Conservation (phyloP, 2,329 filamentous ascomycete species). For the Geosmithia morbida region DNA sequence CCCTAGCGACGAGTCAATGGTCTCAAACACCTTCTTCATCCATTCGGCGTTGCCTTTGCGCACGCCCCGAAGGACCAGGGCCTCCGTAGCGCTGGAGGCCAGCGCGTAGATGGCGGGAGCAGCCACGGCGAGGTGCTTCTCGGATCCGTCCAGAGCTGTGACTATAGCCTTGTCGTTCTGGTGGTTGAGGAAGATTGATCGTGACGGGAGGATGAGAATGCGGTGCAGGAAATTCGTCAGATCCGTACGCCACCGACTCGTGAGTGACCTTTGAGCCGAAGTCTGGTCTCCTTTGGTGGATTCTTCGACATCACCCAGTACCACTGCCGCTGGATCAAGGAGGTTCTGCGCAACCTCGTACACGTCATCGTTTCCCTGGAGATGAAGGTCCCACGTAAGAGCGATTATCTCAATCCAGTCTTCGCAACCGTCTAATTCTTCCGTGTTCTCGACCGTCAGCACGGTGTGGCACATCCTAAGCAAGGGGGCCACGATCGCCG, state of each 20-base stretch:
- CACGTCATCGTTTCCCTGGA: conserved; percentile 31
- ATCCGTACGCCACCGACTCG: conserved; percentile 26
- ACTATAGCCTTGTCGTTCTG: conserved; percentile 25
- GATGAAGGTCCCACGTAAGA: conserved; percentile 37
- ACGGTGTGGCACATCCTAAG: conserved; percentile 28
- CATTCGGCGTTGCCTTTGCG: conserved; percentile 22
- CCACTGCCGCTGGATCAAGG: conserved; percentile 18
- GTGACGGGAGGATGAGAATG: conserved; percentile 36
- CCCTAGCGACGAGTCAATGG: conserved; percentile 13
- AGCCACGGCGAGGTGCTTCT: conserved; percentile 17
- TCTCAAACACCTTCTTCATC: conserved; percentile 19
- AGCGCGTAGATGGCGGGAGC: conserved; percentile 31
- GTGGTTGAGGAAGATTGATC: conserved; percentile 28
- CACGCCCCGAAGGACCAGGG: conserved; percentile 10
- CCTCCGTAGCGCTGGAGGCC: conserved; percentile 13
- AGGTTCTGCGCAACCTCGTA: conserved; percentile 32
- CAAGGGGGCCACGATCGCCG: conserved; percentile 28
- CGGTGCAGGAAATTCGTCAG: conserved; percentile 33
- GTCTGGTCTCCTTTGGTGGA: conserved; percentile 7
- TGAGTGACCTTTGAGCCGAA: conserved; percentile 10
- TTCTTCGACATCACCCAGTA: conserved; percentile 25
- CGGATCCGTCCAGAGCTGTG: conserved; percentile 23
- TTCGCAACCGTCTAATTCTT: conserved; percentile 20
- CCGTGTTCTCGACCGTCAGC: conserved; percentile 14
- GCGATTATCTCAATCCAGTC: conserved; percentile 32